phyloP scores from a whole-genome alignment of 2,329 filamentous ascomycete genomes.

The Exophiala phaeomuriformis region DNA sequence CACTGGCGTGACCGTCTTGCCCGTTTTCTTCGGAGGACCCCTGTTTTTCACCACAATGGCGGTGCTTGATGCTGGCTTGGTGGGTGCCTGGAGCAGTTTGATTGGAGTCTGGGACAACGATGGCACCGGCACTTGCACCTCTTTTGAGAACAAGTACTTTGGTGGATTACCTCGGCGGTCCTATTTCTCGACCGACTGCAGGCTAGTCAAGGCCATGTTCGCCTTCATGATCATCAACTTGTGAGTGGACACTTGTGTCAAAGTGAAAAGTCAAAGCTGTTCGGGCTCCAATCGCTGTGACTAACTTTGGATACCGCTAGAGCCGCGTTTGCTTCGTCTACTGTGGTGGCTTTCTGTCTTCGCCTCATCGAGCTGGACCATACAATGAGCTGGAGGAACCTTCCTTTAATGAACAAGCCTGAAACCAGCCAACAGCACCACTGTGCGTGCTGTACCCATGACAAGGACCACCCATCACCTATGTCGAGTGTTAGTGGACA shows the following conservation, averaged over 20 bases:
- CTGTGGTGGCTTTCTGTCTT: constrained; percentile 4
- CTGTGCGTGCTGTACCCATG: constrained; percentile 17
- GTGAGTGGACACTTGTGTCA: constrained; percentile 4
- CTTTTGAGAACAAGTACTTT: constrained; percentile 14
- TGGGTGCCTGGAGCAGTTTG: constrained; percentile 15
- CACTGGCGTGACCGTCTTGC: constrained; percentile 11
- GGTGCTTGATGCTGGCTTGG: constrained; percentile 11
- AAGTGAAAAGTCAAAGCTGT: background rate
- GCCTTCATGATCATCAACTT: constrained; percentile 22
- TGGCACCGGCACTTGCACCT: constrained; percentile 12
- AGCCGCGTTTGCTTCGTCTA: constrained; percentile 8
- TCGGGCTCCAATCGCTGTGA: too few species aligned
- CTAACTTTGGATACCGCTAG: background rate
- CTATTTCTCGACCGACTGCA: constrained; percentile 16
- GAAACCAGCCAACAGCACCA: constrained; percentile 4
- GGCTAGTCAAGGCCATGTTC: constrained; percentile 20
- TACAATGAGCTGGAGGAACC: constrained; percentile 11
- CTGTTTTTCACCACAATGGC: constrained; percentile 15
- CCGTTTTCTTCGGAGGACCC: constrained; percentile 17
- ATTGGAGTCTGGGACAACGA: constrained; percentile 17
- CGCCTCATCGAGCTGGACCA: constrained; percentile 18
- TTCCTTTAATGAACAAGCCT: constrained; percentile 9
- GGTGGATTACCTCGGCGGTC: constrained; percentile 1
- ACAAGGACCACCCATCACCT: constrained; percentile 14
- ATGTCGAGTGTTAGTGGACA: constrained; percentile 5